Percentiles rank a stretch among this genome's conserved stretches.
Conservation (phyloP, 2,329 filamentous ascomycete species). For the Xylariomycetidae sp. region DNA sequence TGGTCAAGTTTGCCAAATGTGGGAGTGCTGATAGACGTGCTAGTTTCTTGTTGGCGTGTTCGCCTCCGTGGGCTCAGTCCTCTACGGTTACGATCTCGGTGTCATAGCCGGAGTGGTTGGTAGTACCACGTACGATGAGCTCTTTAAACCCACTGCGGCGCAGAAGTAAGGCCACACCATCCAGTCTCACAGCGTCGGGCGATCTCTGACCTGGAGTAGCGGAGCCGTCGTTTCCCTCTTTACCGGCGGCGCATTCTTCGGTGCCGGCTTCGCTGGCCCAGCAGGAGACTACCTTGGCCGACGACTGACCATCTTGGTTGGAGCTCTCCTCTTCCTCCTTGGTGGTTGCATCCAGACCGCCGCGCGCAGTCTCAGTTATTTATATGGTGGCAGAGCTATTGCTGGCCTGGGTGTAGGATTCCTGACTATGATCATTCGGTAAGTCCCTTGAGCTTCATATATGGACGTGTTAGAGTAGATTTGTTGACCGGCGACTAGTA, state of each 20-base stretch:
- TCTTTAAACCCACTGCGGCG: conserved; percentile 34
- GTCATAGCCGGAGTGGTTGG: conserved; percentile 49
- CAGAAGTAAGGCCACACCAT: conserved; percentile 29
- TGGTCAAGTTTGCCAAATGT: too few relatives aligned
- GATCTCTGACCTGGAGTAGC: conserved; percentile 28
- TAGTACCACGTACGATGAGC: conserved; percentile 36
- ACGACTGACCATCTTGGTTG: conserved; percentile 64
- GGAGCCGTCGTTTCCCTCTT: conserved; percentile 74
- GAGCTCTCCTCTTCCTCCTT: conserved; percentile 66
- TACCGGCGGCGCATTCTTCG: conserved; percentile 64
- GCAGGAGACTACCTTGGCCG: conserved; percentile 56
- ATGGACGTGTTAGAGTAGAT: too few relatives aligned
- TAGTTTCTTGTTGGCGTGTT: conserved; percentile 51
- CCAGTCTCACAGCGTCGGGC: neutral
- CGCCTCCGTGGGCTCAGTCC: conserved; percentile 50
- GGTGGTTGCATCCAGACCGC: conserved; percentile 72
- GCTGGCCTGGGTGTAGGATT: conserved; percentile 58
- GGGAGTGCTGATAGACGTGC: too few relatives aligned
- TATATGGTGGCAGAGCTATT: conserved; percentile 66
- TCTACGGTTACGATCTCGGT: conserved; percentile 53
- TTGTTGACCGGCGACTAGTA: too few relatives aligned
- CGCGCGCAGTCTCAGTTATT: conserved; percentile 51
- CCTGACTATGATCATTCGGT: conserved; percentile 37
- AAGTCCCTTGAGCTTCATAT: too few relatives aligned
- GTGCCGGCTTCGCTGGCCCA: conserved; percentile 54